Base-by-base conservation (phyloP, 2,329 filamentous ascomycete genomes). In the Fusarium vanettenii region DNA sequence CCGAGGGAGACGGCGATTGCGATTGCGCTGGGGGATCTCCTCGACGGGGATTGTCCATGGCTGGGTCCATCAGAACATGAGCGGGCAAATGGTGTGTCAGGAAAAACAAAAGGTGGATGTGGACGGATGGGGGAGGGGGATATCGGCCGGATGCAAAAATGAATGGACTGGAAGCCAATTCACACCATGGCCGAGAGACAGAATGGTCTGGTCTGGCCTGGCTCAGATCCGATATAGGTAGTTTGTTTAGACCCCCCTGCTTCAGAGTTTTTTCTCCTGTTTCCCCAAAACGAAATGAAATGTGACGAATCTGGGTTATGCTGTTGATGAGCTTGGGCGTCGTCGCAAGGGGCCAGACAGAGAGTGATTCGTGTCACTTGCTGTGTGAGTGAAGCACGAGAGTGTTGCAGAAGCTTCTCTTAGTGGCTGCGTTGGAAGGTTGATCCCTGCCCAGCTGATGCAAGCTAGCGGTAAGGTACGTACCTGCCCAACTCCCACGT, bases 361-460 rank as follows among this genome's bases (percentile, higher is more conserved):
- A 57, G 25, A 43, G 59, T 66, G 66, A 50, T 70, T 69, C 65
- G 72, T 70, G 72, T 67, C 69, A 73, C 72, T 75, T 70, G 65
- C 25, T 66, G 45, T 31, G 45, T 61, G 48, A 43, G 55, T 48
- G 31, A 56, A 50, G 64, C 43, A 43, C 27, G 37, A 41, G 35
- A 59, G 60, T n/a, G 45, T 56, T 61, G 33, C 66, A 50, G 52
- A 45, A 60, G 33, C 41, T n/a, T 62, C 16, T 25, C 27, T 67
- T 29, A 55, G 35, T 67, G 57, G 56, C 39, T 56, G 56, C 37
- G 52, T n/a, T 55, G 48, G 50, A 67, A 57, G 55, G 66, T 39
- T 70, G 57, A 78, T 70, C 76, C 73, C 62, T 77, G 69, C 64
- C 65, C 61, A 60, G 74, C 63, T 73, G 67, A 65, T 59, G 59